These are phyloP conservation scores for Geotrichum candidum DNA, from an alignment of 1,139 yeast genomes.

Conservation along the genomic window DNA sequence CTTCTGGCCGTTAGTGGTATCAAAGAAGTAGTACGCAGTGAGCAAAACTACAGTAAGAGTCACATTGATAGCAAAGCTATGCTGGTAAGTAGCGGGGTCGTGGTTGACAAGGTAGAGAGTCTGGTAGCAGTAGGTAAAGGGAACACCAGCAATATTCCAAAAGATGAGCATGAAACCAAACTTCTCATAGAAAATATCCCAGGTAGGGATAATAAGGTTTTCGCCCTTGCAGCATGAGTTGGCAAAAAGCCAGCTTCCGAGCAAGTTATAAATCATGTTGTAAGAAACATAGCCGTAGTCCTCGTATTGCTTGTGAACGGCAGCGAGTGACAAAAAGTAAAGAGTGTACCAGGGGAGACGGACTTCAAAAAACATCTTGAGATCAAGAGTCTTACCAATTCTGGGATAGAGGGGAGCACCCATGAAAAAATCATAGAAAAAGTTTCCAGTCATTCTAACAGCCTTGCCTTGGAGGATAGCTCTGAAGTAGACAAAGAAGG, in stretches of 20 bases:
- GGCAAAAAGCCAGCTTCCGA: conserved; percentile 91
- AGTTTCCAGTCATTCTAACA: conserved; percentile 87
- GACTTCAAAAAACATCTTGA: conserved; percentile 96
- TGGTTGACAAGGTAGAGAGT: conserved; percentile 77
- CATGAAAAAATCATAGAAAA: conserved; percentile 86
- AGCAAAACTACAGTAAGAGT: conserved; percentile 52
- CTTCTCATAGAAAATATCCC: conserved; percentile 99
- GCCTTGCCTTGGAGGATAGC: conserved; percentile 46
- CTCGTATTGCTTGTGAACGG: conserved; percentile 73
- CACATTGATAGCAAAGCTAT: conserved; percentile 57
- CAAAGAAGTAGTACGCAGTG: conserved; percentile 83
- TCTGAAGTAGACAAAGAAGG: conserved; percentile 61
- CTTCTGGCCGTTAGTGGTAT: conserved; percentile 92
- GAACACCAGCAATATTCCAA: conserved; percentile 99
- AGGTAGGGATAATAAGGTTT: conserved; percentile 91
- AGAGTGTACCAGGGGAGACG: conserved; percentile 94
- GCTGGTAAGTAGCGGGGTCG: conserved; percentile 72
- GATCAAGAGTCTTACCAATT: conserved; percentile 72
- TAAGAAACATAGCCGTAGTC: conserved; percentile 71
- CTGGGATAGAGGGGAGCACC: conserved; percentile 97
- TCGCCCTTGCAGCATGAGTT: conserved; percentile 98
- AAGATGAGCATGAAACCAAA: conserved; percentile 96
- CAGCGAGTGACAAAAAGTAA: conserved; percentile 69
- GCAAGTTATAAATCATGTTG: conserved; percentile 65
- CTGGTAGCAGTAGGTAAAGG: conserved; percentile 94